Percentiles rank a stretch among this genome's conserved stretches.
phyloP scores from a whole-genome alignment of 2,329 filamentous ascomycete species.

The Didymella arachidicola region DNA sequence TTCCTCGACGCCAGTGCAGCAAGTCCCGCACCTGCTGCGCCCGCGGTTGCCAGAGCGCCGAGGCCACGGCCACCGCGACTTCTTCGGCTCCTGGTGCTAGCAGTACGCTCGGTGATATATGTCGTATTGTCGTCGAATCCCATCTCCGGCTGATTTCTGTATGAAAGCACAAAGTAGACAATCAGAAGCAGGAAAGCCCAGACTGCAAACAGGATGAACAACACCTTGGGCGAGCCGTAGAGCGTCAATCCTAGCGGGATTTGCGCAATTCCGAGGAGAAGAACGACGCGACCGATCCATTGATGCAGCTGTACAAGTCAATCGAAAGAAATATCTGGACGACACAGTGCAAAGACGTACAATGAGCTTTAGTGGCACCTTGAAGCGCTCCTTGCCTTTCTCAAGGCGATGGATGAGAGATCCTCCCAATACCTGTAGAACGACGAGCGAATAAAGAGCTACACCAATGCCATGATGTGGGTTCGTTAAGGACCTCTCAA shows the following conservation, averaged over 20 bases:
- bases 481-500: slow-evolving; percentile 74
- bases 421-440: slow-evolving; percentile 75
- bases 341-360: slow-evolving; percentile 47
- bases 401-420: slow-evolving; percentile 66
- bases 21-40: slow-evolving; percentile 65
- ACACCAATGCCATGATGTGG: slow-evolving; percentile 86
- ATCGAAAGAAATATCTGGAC: neutral
- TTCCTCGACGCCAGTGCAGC: slow-evolving; percentile 62
- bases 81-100: slow-evolving; percentile 50
- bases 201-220: slow-evolving; percentile 86
- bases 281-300: slow-evolving; percentile 81
- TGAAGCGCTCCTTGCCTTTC: slow-evolving; percentile 60
- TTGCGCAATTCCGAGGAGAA: slow-evolving; percentile 83
- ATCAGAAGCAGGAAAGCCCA: slow-evolving; percentile 77
- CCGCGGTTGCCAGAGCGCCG: slow-evolving; percentile 61
- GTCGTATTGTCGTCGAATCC: slow-evolving; percentile 65
- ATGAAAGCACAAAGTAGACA: slow-evolving; percentile 81
- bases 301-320: slow-evolving; percentile 74
- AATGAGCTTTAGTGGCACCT: slow-evolving; percentile 66
- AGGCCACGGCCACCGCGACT: slow-evolving; percentile 46
- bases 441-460: slow-evolving; percentile 75
- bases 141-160: slow-evolving; percentile 66
- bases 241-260: slow-evolving; percentile 88
- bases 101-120: slow-evolving; percentile 64
- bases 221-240: slow-evolving; percentile 84